Evolutionary conservation across 345 rosid genomes (phyloP).

Genomic region (Euphorbia peplus): DNA sequence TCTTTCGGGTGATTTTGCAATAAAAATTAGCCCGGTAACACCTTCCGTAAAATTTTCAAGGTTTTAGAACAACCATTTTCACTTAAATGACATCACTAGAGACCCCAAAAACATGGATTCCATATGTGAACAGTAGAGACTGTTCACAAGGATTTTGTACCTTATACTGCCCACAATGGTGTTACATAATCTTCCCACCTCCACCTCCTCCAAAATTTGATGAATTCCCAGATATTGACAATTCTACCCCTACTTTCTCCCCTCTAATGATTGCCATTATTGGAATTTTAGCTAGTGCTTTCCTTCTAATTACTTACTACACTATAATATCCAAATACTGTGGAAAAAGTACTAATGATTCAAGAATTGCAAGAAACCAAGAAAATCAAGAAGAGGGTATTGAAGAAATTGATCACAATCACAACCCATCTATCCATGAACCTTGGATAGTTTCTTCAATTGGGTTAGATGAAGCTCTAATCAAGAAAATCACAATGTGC

Average conservation of each 20-base stretch:
- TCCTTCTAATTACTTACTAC: conserved; percentile 77
- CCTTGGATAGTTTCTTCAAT: conserved; percentile 44
- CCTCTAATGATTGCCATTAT: conserved; percentile 82
- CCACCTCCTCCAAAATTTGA: conserved; percentile 46
- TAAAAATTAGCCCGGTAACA: too few species aligned
- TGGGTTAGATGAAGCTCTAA: conserved; percentile 75
- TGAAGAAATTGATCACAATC: conserved; percentile 25
- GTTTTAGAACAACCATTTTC: too few species aligned
- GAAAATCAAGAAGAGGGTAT: conserved; percentile 19
- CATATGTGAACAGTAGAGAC: conserved; percentile 56
- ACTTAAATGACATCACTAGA: conserved; percentile 30
- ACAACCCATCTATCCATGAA: conserved; percentile 43
- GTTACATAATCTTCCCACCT: conserved; percentile 68
- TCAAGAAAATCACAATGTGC: conserved; percentile 60
- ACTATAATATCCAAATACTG: conserved; percentile 72
- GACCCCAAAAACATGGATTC: conserved; percentile 47
- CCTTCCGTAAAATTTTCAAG: too few species aligned
- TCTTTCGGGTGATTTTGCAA: too few species aligned
- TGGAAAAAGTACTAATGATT: conserved; percentile 18
- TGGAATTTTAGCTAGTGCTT: conserved; percentile 67
- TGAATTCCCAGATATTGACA: conserved; percentile 29
- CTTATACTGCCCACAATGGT: conserved; percentile 78
- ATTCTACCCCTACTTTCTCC: conserved; percentile 56
- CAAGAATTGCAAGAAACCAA: conserved; percentile 31
- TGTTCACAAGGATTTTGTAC: conserved; percentile 78